These are phyloP conservation scores for Paracamarosporium sp. DNA, from an alignment of 2,329 filamentous ascomycete species.

Conservation along the genomic window DNA sequence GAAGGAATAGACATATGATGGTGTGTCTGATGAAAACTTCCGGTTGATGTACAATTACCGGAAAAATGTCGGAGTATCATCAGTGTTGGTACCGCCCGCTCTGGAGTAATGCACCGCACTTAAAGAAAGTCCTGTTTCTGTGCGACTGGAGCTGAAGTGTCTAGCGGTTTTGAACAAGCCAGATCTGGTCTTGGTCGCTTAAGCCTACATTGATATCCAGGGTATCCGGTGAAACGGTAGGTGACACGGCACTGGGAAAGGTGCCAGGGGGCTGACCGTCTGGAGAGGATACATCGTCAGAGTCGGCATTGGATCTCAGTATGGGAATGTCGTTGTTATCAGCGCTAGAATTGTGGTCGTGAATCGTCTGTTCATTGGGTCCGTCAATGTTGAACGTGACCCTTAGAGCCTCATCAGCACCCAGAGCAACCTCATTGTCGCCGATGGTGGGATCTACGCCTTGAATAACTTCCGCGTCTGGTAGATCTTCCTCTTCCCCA, in stretches of 20 bases:
- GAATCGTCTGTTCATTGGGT: too few relatives aligned
- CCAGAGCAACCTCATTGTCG: background rate
- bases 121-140: too few relatives aligned
- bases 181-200: background rate
- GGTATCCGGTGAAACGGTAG: background rate
- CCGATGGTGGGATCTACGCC: background rate
- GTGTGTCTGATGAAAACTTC: background rate
- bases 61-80: background rate
- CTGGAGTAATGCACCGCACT: too few relatives aligned
- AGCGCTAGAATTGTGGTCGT: too few relatives aligned
- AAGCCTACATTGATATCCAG: background rate
- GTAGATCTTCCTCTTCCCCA: background rate
- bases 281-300: background rate
- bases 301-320: background rate
- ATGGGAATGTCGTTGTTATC: background rate
- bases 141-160: too few relatives aligned
- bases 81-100: background rate
- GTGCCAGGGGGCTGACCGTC: background rate
- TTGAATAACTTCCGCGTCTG: background rate
- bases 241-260: background rate
- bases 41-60: background rate
- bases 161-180: background rate
- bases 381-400: too few relatives aligned
- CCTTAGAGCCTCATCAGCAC: background rate
- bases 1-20: background rate